Percentiles rank a stretch among this genome's conserved stretches.
Conservation (phyloP, 2,329 filamentous ascomycete genomes). For the Apiospora saccharicola region DNA sequence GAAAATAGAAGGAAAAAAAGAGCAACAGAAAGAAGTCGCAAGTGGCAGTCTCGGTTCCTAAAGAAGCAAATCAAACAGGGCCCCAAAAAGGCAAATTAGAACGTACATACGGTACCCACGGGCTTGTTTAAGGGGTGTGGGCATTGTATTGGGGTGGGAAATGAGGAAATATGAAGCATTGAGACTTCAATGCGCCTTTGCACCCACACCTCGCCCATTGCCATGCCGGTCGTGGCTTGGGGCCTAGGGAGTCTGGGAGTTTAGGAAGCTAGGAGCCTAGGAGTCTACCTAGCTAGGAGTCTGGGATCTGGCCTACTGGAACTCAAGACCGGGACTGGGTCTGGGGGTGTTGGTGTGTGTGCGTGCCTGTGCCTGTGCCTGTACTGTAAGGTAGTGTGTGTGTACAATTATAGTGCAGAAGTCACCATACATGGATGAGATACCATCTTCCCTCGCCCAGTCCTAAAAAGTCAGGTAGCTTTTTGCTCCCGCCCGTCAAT, state of each 20-base stretch:
- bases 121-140: slow-evolving; percentile 38
- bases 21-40: slow-evolving; percentile 20
- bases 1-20: slow-evolving; percentile 16
- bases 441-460: slow-evolving; percentile 16
- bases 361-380: neutral
- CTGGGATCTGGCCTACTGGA: slow-evolving; percentile 19
- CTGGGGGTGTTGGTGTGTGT: slow-evolving; percentile 16
- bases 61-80: slow-evolving; percentile 40
- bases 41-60: slow-evolving; percentile 31
- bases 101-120: slow-evolving; percentile 36
- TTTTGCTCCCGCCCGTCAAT: slow-evolving; percentile 9
- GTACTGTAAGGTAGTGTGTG: neutral
- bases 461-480: slow-evolving; percentile 19
- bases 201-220: slow-evolving; percentile 34
- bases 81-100: slow-evolving; percentile 41
- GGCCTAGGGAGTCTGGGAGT: slow-evolving; percentile 4
- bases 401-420: slow-evolving; percentile 19
- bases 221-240: slow-evolving; percentile 17
- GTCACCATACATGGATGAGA: slow-evolving; percentile 3
- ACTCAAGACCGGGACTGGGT: slow-evolving; percentile 18
- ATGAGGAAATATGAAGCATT: slow-evolving; percentile 41
- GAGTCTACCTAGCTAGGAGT: slow-evolving; percentile 19
- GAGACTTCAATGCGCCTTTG: slow-evolving; percentile 43
- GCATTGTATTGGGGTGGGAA: slow-evolving; percentile 42
- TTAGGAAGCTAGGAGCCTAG: slow-evolving; percentile 1